phyloP scores from a whole-genome alignment of 179 eudicot genomes.

The Beta lomatogona region DNA sequence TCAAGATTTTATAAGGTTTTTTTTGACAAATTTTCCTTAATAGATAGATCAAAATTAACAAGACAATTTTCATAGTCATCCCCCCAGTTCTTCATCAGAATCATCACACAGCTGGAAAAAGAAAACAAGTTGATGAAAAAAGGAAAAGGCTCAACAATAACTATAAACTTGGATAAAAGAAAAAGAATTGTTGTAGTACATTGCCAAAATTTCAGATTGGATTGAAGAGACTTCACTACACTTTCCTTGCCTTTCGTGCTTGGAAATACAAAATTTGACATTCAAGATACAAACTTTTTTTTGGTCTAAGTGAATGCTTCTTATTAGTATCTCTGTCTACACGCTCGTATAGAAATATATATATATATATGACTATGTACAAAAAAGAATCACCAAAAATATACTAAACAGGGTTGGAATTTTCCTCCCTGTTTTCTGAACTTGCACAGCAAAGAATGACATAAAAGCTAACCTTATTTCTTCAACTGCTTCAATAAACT shows the following conservation, averaged over 20 bases:
- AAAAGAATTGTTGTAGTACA: neutral
- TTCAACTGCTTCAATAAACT: slow-evolving; percentile 57
- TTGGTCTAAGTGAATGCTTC: slow-evolving; percentile 8
- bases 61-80: too few species aligned
- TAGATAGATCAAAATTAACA: too few species aligned
- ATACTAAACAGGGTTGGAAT: slow-evolving; percentile 16
- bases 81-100: neutral
- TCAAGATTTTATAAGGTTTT: too few species aligned
- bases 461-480: slow-evolving; percentile 38
- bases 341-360: slow-evolving; percentile 20
- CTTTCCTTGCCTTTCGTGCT: neutral
- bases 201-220: neutral
- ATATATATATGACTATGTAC: slow-evolving; percentile 33
- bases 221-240: neutral
- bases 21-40: too few species aligned
- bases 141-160: neutral
- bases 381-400: slow-evolving; percentile 35
- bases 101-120: too few species aligned
- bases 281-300: slow-evolving; percentile 17
- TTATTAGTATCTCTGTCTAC: slow-evolving; percentile 24
- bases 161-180: neutral
- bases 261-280: slow-evolving; percentile 22
- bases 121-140: too few species aligned
- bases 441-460: slow-evolving; percentile 3
- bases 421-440: slow-evolving; percentile 11